A percentile compares a stretch with the other conserved stretches of the same genome.
These are phyloP conservation scores for Fusarium pilosicola DNA, from an alignment of 2,329 filamentous ascomycete species.

Conservation along the genomic window DNA sequence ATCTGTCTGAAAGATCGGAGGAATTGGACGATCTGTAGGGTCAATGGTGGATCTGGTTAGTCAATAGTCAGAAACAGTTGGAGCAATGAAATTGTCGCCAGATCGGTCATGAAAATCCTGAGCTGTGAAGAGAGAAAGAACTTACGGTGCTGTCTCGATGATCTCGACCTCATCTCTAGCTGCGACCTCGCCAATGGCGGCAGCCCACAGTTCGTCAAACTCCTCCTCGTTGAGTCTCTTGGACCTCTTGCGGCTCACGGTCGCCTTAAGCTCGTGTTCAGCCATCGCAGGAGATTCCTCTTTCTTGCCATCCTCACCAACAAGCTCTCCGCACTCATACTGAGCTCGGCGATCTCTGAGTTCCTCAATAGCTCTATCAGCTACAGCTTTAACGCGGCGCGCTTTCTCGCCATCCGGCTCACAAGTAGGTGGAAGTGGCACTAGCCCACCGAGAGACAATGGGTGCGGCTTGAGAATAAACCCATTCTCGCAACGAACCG, in stretches of 20 bases:
- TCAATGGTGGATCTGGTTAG: constrained; percentile 87
- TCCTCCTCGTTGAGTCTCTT: constrained; percentile 87
- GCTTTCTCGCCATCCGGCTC: constrained; percentile 95
- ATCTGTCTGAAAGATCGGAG: constrained; percentile 68
- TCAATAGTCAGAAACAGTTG: constrained; percentile 66
- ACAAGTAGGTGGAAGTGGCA: constrained; percentile 90
- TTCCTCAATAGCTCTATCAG: constrained; percentile 87
- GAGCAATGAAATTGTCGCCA: constrained; percentile 36
- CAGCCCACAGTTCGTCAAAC: constrained; percentile 88
- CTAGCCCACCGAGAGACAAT: constrained; percentile 78
- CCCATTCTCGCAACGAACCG: constrained; percentile 83
- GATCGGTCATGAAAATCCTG: constrained; percentile 16
- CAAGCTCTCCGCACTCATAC: constrained; percentile 85
- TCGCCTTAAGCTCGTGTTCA: constrained; percentile 80
- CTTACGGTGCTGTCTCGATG: constrained; percentile 63
- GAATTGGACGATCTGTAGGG: constrained; percentile 76
- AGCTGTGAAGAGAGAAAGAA: constrained; percentile 43
- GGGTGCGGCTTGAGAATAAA: constrained; percentile 89
- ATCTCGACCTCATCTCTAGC: constrained; percentile 68
- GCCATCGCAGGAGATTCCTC: constrained; percentile 67
- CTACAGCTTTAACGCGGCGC: constrained; percentile 84
- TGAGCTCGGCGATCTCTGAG: constrained; percentile 86
- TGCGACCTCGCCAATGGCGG: constrained; percentile 77
- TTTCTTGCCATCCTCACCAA: constrained; percentile 68
- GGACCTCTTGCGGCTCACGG: constrained; percentile 78